Conservation (phyloP, 768 basidiomycete genomes). For the Holtermanniella nyarrowii region DNA sequence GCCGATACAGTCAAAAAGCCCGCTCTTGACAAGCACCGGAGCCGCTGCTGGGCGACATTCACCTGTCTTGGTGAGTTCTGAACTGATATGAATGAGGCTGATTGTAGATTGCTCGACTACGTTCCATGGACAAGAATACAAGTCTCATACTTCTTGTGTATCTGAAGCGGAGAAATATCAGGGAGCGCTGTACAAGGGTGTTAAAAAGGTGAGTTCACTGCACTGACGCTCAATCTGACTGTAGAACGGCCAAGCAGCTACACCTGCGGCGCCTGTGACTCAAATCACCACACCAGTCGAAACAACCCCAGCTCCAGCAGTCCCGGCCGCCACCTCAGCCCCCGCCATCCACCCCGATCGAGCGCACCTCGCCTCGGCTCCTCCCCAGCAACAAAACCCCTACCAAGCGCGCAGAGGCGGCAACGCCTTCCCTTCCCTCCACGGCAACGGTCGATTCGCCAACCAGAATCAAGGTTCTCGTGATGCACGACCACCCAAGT, state of each 20-base stretch:
- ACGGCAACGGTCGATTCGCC: neutral
- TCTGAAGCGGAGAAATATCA: slow-evolving; percentile 91
- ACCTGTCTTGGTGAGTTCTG: slow-evolving; percentile 36
- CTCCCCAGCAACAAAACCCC: slow-evolving; percentile 3
- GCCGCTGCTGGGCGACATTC: slow-evolving; percentile 34
- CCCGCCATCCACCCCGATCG: slow-evolving; percentile 45
- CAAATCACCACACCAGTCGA: slow-evolving; percentile 8
- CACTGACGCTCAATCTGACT: too few species aligned
- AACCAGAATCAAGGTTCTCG: neutral
- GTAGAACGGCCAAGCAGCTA: too few species aligned
- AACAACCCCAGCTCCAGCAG: slow-evolving; percentile 13
- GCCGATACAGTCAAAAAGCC: slow-evolving; percentile 86
- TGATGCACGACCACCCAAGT: neutral
- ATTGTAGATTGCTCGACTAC: slow-evolving; percentile 80
- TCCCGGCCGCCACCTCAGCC: slow-evolving; percentile 42
- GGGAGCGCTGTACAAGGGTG: slow-evolving; percentile 71
- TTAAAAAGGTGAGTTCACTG: slow-evolving; percentile 51
- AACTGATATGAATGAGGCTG: slow-evolving; percentile 42
- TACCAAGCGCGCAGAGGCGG: neutral
- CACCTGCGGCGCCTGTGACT: slow-evolving; percentile 6
- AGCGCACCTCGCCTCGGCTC: slow-evolving; percentile 31
- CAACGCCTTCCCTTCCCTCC: slow-evolving; percentile 2
- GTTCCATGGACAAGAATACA: slow-evolving; percentile 70
- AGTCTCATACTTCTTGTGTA: slow-evolving; percentile 67
- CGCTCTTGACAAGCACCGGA: slow-evolving; percentile 68